Percentiles rank a stretch among this genome's conserved stretches.
Evolutionary conservation across 2,329 filamentous ascomycete species (phyloP).

Genomic region (Thelonectria olida): DNA sequence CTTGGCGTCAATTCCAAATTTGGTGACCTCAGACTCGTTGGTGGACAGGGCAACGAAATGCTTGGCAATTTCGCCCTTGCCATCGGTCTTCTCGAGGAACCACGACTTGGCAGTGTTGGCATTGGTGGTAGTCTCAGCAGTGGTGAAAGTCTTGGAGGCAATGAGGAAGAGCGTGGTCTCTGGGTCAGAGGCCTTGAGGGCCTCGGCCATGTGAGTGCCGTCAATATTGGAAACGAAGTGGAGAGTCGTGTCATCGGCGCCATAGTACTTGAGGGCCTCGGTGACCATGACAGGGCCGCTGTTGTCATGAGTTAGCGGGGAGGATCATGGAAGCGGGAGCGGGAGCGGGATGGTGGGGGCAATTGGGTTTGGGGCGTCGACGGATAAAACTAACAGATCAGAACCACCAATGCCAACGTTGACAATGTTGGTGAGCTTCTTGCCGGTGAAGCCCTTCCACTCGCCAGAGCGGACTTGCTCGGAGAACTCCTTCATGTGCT

Average conservation of each 20-base stretch:
- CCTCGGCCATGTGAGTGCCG: constrained; percentile 96
- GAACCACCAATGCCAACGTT: constrained; percentile 99
- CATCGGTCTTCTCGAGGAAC: constrained; percentile 85
- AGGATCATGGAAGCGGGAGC: constrained; percentile 12
- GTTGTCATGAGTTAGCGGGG: constrained; percentile 25
- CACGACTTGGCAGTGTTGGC: constrained; percentile 96
- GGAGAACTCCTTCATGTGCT: constrained; percentile 99
- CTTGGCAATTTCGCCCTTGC: constrained; percentile 92
- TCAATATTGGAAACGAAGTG: constrained; percentile 99
- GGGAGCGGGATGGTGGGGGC: background rate
- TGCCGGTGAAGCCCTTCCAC: constrained; percentile 97
- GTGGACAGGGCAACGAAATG: constrained; percentile 98
- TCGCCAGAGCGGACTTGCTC: constrained; percentile 92
- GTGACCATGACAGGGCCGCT: constrained; percentile 99
- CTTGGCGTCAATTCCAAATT: constrained; percentile 98
- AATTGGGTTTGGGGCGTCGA: background rate
- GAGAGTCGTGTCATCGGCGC: constrained; percentile 83
- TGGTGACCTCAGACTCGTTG: constrained; percentile 93
- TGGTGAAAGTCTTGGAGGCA: constrained; percentile 99
- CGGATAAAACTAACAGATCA: constrained; percentile 79
- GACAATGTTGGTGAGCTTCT: constrained; percentile 95
- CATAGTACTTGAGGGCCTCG: constrained; percentile 95
- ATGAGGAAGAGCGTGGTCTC: constrained; percentile 99
- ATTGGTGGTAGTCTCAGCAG: constrained; percentile 95
- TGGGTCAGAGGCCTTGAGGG: constrained; percentile 85